A percentile compares a stretch with the other conserved stretches of the same genome.
phyloP scores from a whole-genome alignment of 2,329 filamentous ascomycete species.

The Aspergillus ibericus region DNA sequence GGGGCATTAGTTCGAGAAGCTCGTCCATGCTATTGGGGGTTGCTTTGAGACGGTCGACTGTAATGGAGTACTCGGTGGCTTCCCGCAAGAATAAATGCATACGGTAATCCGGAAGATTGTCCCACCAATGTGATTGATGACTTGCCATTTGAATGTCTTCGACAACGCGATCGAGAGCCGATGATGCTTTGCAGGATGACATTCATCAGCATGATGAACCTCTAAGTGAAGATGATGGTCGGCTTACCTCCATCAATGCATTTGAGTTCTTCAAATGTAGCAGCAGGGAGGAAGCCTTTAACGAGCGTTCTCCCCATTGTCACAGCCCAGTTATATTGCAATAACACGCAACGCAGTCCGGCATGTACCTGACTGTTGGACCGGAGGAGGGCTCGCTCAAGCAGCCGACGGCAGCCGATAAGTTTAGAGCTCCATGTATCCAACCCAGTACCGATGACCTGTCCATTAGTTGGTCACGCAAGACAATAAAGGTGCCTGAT shows the following conservation, averaged over 20 bases:
- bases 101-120: background rate
- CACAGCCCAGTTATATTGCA: slow-evolving; percentile 3
- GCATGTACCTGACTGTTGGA: background rate
- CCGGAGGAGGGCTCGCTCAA: background rate
- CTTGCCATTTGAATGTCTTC: background rate
- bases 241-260: background rate
- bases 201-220: no score
- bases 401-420: background rate
- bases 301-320: background rate
- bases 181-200: background rate
- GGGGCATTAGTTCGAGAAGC: background rate
- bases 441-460: background rate
- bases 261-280: background rate
- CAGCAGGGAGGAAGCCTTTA: background rate
- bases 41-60: background rate
- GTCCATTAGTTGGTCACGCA: no score
- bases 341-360: background rate
- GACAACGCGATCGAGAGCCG: background rate
- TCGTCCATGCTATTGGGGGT: background rate
- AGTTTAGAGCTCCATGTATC: background rate
- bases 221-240: background rate
- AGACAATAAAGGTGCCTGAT: no score
- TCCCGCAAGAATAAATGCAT: background rate
- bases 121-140: background rate
- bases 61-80: background rate